A percentile compares a stretch with the other conserved stretches of the same genome.
phyloP scores from a whole-genome alignment of 441 rosid species.

The Gossypium trilobum region DNA sequence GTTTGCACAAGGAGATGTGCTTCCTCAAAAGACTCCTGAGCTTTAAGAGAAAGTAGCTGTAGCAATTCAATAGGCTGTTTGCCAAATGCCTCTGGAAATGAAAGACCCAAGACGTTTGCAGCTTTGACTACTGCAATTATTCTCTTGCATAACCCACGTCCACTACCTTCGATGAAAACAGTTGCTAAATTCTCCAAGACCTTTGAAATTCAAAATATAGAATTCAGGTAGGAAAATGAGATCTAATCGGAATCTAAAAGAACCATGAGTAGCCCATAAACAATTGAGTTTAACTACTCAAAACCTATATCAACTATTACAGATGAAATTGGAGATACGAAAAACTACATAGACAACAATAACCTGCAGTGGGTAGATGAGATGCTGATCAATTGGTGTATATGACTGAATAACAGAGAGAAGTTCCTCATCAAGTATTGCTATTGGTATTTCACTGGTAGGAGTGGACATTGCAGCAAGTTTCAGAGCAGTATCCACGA shows the following conservation, averaged over 20 bases:
- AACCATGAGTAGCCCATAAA: neutral
- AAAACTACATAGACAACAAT: constrained; percentile 14
- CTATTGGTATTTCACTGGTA: constrained; percentile 32
- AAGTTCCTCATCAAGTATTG: constrained; percentile 57
- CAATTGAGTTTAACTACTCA: neutral
- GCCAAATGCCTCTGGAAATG: constrained; percentile 82
- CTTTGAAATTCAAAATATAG: constrained; percentile 31
- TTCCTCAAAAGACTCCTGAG: constrained; percentile 95
- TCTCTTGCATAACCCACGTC: constrained; percentile 78
- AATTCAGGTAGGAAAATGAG: constrained; percentile 8
- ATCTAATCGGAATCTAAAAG: constrained; percentile 5
- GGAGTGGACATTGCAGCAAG: constrained; percentile 75
- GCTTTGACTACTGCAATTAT: constrained; percentile 79
- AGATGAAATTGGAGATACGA: neutral
- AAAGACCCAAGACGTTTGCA: constrained; percentile 78
- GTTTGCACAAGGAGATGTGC: constrained; percentile 78
- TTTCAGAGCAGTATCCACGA: constrained; percentile 72
- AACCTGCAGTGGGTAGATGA: constrained; percentile 70
- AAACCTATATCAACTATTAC: constrained; percentile 3
- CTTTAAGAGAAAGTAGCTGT: constrained; percentile 94
- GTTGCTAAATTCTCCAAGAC: constrained; percentile 66
- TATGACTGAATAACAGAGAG: constrained; percentile 50
- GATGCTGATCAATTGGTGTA: constrained; percentile 32
- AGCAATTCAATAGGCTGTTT: constrained; percentile 85
- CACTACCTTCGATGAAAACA: constrained; percentile 68